Evolutionary conservation across 2,329 filamentous ascomycete species (phyloP).

Genomic region (Knoxdaviesia proteae): DNA sequence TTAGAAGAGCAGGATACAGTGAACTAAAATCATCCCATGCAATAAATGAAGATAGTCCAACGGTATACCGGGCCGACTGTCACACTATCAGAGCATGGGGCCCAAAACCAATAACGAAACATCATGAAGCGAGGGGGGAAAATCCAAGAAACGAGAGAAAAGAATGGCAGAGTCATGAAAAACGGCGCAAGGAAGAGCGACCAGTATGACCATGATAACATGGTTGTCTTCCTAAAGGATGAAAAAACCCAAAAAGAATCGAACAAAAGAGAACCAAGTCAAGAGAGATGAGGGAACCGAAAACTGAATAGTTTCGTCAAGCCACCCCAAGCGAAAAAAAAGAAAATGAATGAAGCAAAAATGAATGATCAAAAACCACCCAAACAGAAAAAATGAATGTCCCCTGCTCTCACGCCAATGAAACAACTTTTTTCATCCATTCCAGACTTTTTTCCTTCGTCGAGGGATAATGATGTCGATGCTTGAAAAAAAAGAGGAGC

Average conservation of each 20-base stretch:
- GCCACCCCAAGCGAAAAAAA: neutral
- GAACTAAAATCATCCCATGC: too few species aligned
- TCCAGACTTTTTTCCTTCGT: neutral
- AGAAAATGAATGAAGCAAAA: conserved; percentile 5
- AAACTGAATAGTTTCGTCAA: neutral
- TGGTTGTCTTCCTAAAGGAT: neutral
- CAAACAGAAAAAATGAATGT: neutral
- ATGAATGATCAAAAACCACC: neutral
- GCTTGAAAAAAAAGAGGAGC: too few species aligned
- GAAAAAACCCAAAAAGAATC: conserved; percentile 3
- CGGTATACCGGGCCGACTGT: too few species aligned
- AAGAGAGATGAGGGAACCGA: neutral
- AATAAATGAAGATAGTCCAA: too few species aligned
- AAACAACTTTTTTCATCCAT: neutral
- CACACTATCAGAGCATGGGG: too few species aligned
- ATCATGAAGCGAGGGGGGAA: too few species aligned
- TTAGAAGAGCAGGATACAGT: too few species aligned
- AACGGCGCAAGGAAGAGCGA: neutral
- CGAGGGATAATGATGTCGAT: too few species aligned
- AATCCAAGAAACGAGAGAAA: too few species aligned
- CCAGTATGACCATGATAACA: too few species aligned
- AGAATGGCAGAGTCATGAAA: neutral
- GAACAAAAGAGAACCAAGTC: conserved; percentile 1
- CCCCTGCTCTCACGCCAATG: neutral
- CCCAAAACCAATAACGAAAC: too few species aligned